Conservation (phyloP, 2,329 filamentous ascomycete genomes). For the Colletotrichum liriopes region DNA sequence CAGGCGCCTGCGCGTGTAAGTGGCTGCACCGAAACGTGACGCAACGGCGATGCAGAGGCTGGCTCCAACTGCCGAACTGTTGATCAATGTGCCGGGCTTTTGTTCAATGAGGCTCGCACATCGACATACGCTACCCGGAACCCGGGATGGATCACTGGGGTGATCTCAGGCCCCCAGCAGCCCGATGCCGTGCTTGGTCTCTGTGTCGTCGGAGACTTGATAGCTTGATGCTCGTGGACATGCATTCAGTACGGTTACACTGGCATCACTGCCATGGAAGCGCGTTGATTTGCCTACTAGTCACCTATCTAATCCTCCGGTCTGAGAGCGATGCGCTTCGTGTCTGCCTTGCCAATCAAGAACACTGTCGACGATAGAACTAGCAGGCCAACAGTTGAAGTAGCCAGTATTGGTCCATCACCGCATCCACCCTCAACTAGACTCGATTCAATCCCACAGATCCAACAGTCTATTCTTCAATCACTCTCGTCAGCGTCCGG, state of each 20-base stretch:
- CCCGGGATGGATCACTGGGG: background rate
- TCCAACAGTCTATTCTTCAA: background rate
- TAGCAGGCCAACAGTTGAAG: background rate
- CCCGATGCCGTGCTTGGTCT: background rate
- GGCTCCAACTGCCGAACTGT: background rate
- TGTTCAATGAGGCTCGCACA: background rate
- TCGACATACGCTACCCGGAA: background rate
- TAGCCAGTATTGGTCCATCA: background rate
- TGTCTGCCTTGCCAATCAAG: background rate
- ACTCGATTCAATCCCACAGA: background rate
- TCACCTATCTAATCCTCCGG: conserved; percentile 1
- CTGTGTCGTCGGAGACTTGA: background rate
- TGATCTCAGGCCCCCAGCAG: background rate
- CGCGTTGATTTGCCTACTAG: background rate
- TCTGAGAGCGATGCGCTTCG: background rate
- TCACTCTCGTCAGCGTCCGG: conserved; percentile 6
- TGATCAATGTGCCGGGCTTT: background rate
- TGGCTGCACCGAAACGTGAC: background rate
- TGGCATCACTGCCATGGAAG: too few species aligned
- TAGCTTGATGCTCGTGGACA: background rate
- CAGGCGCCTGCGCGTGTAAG: background rate
- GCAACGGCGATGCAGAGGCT: background rate
- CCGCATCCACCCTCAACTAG: background rate
- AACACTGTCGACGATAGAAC: background rate
- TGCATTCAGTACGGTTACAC: background rate